phyloP scores from a whole-genome alignment of 768 basidiomycete genomes.

The Artomyces pyxidatus region DNA sequence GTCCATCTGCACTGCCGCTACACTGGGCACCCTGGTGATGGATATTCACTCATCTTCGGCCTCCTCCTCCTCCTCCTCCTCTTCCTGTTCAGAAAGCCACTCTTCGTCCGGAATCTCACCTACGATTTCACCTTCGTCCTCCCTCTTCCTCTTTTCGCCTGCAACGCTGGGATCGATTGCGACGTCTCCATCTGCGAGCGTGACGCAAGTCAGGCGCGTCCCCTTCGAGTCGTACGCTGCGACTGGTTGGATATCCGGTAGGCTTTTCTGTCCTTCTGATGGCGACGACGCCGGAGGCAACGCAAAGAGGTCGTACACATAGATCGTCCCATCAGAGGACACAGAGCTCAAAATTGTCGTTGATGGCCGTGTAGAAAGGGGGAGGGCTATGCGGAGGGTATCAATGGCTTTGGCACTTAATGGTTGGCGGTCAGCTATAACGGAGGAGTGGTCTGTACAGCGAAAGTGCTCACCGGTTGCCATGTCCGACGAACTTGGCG shows the following conservation, averaged over 20 bases:
- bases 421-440: background rate
- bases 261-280: conserved; percentile 17
- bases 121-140: conserved; percentile 20
- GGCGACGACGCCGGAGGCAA: conserved; percentile 26
- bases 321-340: conserved; percentile 86
- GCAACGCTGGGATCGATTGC: conserved; percentile 18
- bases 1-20: too few relatives aligned
- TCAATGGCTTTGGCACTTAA: conserved; percentile 76
- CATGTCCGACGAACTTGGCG: conserved; percentile 71
- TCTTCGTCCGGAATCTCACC: conserved; percentile 27
- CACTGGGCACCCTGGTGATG: too few relatives aligned
- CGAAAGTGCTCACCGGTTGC: conserved; percentile 59
- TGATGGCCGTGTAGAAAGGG: conserved; percentile 26
- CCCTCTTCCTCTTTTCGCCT: conserved; percentile 28
- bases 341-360: conserved; percentile 68
- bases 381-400: conserved; percentile 53
- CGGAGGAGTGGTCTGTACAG: background rate
- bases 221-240: conserved; percentile 79
- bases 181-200: conserved; percentile 43
- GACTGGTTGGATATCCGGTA: conserved; percentile 40
- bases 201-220: conserved; percentile 71
- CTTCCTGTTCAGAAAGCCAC: conserved; percentile 21
- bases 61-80: conserved; percentile 24
- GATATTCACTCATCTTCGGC: too few relatives aligned
- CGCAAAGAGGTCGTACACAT: conserved; percentile 60